phyloP scores from a whole-genome alignment of 2,329 filamentous ascomycete genomes.

The Ascochyta lentis region DNA sequence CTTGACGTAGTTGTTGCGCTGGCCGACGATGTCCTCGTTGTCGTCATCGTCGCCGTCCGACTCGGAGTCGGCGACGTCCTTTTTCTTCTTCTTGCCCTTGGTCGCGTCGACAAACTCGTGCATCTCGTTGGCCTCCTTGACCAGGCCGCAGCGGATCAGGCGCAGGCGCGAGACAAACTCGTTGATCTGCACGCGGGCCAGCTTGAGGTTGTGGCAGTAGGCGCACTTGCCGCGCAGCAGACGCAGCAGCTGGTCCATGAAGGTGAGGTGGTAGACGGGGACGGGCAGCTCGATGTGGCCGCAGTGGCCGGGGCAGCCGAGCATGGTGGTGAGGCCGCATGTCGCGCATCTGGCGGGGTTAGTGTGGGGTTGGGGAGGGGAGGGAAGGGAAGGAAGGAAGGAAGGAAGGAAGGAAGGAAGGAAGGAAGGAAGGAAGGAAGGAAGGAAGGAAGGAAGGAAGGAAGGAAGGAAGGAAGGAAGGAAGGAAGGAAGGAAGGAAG shows the following conservation, averaged over 20 bases:
- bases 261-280: slow-evolving; percentile 94
- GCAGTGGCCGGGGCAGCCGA: slow-evolving; percentile 83
- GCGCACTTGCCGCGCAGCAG: slow-evolving; percentile 86
- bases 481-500: no score
- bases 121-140: slow-evolving; percentile 68
- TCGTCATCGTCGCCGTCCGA: slow-evolving; percentile 67
- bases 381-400: no score
- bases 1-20: slow-evolving; percentile 73
- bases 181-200: slow-evolving; percentile 78
- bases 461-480: no score
- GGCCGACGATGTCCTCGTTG: slow-evolving; percentile 62
- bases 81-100: slow-evolving; percentile 42
- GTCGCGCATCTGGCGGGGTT: slow-evolving; percentile 65
- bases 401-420: no score
- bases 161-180: slow-evolving; percentile 83
- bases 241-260: slow-evolving; percentile 88
- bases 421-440: no score
- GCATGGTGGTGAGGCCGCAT: slow-evolving; percentile 81
- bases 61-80: slow-evolving; percentile 62
- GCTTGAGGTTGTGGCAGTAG: slow-evolving; percentile 87
- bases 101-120: slow-evolving; percentile 55
- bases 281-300: slow-evolving; percentile 95
- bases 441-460: no score
- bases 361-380: background rate
- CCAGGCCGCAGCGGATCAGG: slow-evolving; percentile 82